Base-by-base conservation (phyloP, 1,284 basidiomycete species). In the Austropuccinia psidii region DNA sequence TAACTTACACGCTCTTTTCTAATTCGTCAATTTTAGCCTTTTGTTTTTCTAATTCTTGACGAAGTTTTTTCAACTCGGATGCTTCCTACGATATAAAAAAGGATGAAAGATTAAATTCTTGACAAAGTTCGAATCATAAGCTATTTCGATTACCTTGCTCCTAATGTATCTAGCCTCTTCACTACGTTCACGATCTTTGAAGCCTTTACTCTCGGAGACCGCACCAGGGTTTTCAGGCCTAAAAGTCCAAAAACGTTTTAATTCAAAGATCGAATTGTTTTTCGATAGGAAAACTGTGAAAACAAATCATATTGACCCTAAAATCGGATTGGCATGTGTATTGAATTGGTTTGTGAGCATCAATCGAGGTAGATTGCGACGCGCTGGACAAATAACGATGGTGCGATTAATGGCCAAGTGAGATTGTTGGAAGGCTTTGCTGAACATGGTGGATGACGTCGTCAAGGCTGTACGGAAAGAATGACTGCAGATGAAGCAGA, bases 131-230 rank as follows among this genome's bases (percentile, higher is more conserved):
- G n/a, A n/a, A n/a, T n/a, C n/a, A n/a, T n/a, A n/a, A n/a, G n/a
- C n/a, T n/a, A n/a, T n/a, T n/a, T n/a, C n/a, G n/a, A n/a, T n/a
- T 39, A 49, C 67, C 54, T 69, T 69, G 45, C 58, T 39, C 27
- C 54, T 35, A n/a, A 54, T 45, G 33, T 69, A 69, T 19, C 67
- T 52, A 43, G 29, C 7, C 49, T 69, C 67, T 43, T 69, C 67
- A 41, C 67, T 45, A 43, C 67, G 67, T 60, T 69, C 67, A 41
- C 52, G 50, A 19, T 60, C 33, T 31, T 39, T 13, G 41, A 69
- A 69, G 17, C 54, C 67, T 57, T 58, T 57, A 43, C 50, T 54
- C 11, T 41, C 41, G 7, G 67, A 45, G 19, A 54, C 27, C 54
- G 67, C 35, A 21, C 31, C 52, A n/a, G 67, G 8, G 33, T 69